Base-by-base conservation (phyloP, 129 eudicot genomes). In the Flaveria bidentis region DNA sequence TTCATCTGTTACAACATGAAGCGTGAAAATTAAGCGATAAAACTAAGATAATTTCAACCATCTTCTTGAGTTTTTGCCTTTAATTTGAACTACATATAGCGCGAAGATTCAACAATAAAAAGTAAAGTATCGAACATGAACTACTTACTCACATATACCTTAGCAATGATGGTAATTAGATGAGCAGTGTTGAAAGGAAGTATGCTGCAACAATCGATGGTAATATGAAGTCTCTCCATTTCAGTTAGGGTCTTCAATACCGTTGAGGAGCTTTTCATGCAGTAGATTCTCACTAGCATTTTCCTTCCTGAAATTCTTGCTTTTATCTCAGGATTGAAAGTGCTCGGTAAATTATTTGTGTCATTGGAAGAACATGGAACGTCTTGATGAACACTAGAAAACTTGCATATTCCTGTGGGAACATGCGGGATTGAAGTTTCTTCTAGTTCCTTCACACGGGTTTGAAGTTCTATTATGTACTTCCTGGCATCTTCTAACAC, bases 401-500 rank as follows among this genome's bases (percentile, higher is more conserved):
- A 57, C 62, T 56, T 78, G 61, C 61, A 68, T 56, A 61, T 61
- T 33, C 20, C 62, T 25, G 22, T 52, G 45, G 69, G 58, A 77
- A 65, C 75, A 55, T 6, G 50, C 41, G 41, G 41, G 41, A 4
- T 4, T 36, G 41, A 67, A 53, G 67, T 67, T 77, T 69, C 75
- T 44, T 77, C 76, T 9, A 78, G 82, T 69, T 78, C 76, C 70
- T 78, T 78, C 36, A 78, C 76, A 16, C 69, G 47, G 23, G 26
- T 58, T 69, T 78, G 63, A 68, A 78, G 81, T 69, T 78, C 70
- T 17, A 78, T 8, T 57, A 78, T 69, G 41, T 69, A 57, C 39
- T 44, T 78, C 39, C 69, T 78, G 49, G 82, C 82, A 78, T 58
- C 82, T 68, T 78, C 82, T 67, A 78, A 57, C 60, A 78, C 82